Evolutionary conservation across 73 alveolate genomes (phyloP), one percentile per base, ranked within the genome.

Genomic region (Paramecium tetraurelia): DNA sequence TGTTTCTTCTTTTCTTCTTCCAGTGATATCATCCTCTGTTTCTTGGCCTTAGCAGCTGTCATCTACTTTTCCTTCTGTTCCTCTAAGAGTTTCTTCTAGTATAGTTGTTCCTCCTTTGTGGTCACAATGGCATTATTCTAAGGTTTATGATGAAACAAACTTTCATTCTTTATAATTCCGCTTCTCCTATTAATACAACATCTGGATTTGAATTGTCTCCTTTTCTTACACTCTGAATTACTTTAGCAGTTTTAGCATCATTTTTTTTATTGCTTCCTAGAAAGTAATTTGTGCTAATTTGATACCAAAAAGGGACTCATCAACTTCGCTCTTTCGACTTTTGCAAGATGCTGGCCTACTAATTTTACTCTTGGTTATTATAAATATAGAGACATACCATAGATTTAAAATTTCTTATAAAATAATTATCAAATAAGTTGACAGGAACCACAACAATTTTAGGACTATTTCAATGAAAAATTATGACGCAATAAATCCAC

Each of bases 21-120:
- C 85, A 88, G 40, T 88, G 70, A 83, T 22, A 41, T 75, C 94
- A 88, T 88, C 71, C 75, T 88, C 27, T 88, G 43, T 83, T 88
- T 88, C 72, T 88, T 88, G 10, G 94, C 94, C 46, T 88, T 88
- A 0, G 94, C 85, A 31, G 86, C 94, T 27, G 94, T 88, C 94
- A 88, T 88, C 44, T 88, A 41, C 58, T 71, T 88, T 71, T 88
- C 94, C 44, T 88, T 88, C 63, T 88, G 22, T 22, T 88, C 94
- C 38, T 88, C 94, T 24, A 88, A 70, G 40, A 88, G 31, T 70
- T 88, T 88, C 94, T 88, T 88, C 50, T 88, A 48, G 31, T 88
- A 40, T 12, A 88, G 22, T 40, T 76, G 40, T 70, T 88, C 94
- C 24, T 88, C 94, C 38, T 88, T 88, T 5, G 94, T 88, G 0